Evolutionary conservation across 805 yeast genomes (phyloP).

Genomic region (Starmerella powellii): DNA sequence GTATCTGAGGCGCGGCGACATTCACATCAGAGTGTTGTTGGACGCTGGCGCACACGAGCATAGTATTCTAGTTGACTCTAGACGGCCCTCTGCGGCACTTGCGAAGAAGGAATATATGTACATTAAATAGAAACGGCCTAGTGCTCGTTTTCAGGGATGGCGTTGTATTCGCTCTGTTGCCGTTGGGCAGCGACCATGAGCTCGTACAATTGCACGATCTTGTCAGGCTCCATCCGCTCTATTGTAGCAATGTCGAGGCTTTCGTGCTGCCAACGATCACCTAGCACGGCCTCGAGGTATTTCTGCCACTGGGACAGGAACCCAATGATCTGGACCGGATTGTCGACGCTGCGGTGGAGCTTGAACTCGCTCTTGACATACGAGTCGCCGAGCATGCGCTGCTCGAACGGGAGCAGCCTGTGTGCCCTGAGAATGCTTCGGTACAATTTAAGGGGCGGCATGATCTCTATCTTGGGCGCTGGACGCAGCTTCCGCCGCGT

Average conservation of each 20-base stretch:
- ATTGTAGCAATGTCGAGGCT: conserved; percentile 51
- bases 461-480: conserved; percentile 29
- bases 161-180: conserved; percentile 30
- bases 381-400: conserved; percentile 71
- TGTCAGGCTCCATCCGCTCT: conserved; percentile 82
- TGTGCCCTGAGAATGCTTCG: conserved; percentile 78
- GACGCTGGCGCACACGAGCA: too few species aligned
- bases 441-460: conserved; percentile 75
- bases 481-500: conserved; percentile 20
- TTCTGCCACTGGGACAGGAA: conserved; percentile 87
- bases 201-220: conserved; percentile 55
- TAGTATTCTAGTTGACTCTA: too few species aligned
- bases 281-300: conserved; percentile 30
- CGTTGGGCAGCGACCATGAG: conserved; percentile 35
- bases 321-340: conserved; percentile 89
- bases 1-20: too few species aligned
- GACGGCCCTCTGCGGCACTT: too few species aligned
- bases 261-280: conserved; percentile 53
- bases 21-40: too few species aligned
- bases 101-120: too few species aligned
- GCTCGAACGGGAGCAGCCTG: conserved; percentile 44
- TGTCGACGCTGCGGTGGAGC: conserved; percentile 67
- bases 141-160: conserved; percentile 18
- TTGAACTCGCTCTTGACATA: conserved; percentile 84
- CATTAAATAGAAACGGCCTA: too few species aligned